Percentiles rank a stretch among this genome's conserved stretches.
Evolutionary conservation across 495 filamentous ascomycete species (phyloP).

Genomic region (Penicillium angulare): DNA sequence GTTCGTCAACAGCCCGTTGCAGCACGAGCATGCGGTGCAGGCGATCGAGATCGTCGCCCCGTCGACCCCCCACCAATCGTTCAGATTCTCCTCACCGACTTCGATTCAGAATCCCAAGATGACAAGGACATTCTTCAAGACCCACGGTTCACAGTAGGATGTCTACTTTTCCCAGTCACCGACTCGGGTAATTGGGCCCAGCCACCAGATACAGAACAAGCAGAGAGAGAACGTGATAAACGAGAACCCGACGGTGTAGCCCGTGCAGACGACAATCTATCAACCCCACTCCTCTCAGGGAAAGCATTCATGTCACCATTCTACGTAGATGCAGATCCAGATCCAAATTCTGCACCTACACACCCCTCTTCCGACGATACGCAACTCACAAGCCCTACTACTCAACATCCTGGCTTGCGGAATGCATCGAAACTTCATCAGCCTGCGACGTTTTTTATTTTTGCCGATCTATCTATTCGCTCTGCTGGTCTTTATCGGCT

Average conservation of each 20-base stretch:
- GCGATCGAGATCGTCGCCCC: conserved; percentile 87
- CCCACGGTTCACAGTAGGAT: conserved; percentile 81
- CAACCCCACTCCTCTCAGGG: conserved; percentile 36
- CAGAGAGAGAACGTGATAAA: conserved; percentile 46
- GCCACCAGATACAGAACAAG: conserved; percentile 42
- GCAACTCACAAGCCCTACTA: neutral
- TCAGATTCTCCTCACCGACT: conserved; percentile 73
- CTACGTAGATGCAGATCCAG: conserved; percentile 42
- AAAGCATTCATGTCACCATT: conserved; percentile 45
- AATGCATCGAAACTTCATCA: conserved; percentile 22
- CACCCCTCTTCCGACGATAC: conserved; percentile 58
- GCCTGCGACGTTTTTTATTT: conserved; percentile 75
- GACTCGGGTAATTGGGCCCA: conserved; percentile 12
- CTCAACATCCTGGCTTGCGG: conserved; percentile 4
- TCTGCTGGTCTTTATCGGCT: conserved; percentile 81
- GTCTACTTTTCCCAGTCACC: conserved; percentile 56
- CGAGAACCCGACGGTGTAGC: conserved; percentile 13
- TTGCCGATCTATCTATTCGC: conserved; percentile 89
- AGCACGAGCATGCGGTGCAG: conserved; percentile 90
- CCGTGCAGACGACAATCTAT: conserved; percentile 25
- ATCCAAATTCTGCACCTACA: conserved; percentile 53
- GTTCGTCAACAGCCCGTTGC: conserved; percentile 90
- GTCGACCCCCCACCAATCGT: conserved; percentile 96
- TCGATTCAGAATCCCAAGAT: conserved; percentile 47
- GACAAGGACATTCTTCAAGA: conserved; percentile 64